These are phyloP conservation scores for Piromyces finnis DNA, from an alignment of 192 early-diverging fungal genomes.

Conservation along the genomic window DNA sequence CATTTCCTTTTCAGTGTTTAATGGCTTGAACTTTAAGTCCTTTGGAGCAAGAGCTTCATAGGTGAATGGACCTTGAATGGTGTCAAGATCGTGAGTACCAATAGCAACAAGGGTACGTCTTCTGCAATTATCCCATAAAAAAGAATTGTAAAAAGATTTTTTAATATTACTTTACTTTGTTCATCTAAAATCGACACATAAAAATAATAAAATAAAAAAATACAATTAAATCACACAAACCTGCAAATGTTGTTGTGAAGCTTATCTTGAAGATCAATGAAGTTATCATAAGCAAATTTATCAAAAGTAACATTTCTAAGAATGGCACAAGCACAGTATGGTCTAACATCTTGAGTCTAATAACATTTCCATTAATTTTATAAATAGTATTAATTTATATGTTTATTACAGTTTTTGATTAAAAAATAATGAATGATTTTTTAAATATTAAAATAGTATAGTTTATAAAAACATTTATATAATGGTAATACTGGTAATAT, in stretches of 20 bases:
- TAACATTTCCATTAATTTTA: not conserved
- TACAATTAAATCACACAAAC: constrained; percentile 14
- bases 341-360: constrained; percentile 68
- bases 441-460: too few species aligned
- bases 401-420: too few species aligned
- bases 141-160: too few species aligned
- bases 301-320: constrained; percentile 74
- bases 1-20: constrained; percentile 79
- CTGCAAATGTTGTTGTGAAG: constrained; percentile 93
- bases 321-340: constrained; percentile 74
- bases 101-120: constrained; percentile 90
- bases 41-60: constrained; percentile 83
- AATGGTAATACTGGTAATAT: too few species aligned
- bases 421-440: too few species aligned
- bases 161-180: too few species aligned
- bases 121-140: constrained; percentile 13
- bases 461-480: too few species aligned
- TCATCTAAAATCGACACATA: too few species aligned
- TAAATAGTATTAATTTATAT: too few species aligned
- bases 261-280: constrained; percentile 98
- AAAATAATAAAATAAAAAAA: too few species aligned
- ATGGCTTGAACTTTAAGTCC: constrained; percentile 80
- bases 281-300: constrained; percentile 69
- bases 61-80: constrained; percentile 79
- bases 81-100: constrained; percentile 96